A percentile compares a stretch with the other conserved stretches of the same genome.
Conservation (phyloP, 1,139 yeast genomes). For the Lodderomyces margitis region DNA sequence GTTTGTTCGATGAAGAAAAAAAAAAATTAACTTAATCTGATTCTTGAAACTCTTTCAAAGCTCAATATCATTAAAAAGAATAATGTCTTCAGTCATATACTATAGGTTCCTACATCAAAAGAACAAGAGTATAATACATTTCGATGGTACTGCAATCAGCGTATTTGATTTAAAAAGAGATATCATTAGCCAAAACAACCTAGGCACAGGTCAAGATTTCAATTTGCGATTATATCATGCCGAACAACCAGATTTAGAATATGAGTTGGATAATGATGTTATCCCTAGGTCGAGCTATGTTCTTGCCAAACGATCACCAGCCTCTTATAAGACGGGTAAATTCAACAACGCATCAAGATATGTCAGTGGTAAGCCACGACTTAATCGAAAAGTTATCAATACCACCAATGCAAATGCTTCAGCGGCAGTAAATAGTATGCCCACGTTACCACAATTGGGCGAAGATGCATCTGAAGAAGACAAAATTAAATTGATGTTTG, state of each 20-base stretch:
- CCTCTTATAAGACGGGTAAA: conserved; percentile 53
- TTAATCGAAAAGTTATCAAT: conserved; percentile 36
- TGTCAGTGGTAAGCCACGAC: conserved; percentile 79
- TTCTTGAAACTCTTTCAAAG: background rate
- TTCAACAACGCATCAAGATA: conserved; percentile 73
- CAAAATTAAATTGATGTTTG: conserved; percentile 84
- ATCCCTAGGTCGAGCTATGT: conserved; percentile 87
- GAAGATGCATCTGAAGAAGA: conserved; percentile 75
- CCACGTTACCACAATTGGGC: conserved; percentile 15
- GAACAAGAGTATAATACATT: conserved; percentile 73
- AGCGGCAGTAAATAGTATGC: conserved; percentile 10
- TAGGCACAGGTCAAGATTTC: conserved; percentile 83
- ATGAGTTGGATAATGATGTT: conserved; percentile 87
- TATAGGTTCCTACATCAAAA: conserved; percentile 86
- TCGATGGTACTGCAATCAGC: conserved; percentile 95
- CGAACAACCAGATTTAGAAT: conserved; percentile 73
- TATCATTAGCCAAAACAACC: conserved; percentile 74
- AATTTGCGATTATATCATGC: conserved; percentile 64
- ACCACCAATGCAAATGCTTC: conserved; percentile 13
- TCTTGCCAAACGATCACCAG: conserved; percentile 77
- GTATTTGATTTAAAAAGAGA: conserved; percentile 93
- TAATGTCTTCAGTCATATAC: conserved; percentile 87
- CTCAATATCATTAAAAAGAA: background rate
- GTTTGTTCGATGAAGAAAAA: background rate
- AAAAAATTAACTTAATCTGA: too few species aligned